Conservation (phyloP, 805 yeast genomes). For the Lipomyces starkeyi region DNA sequence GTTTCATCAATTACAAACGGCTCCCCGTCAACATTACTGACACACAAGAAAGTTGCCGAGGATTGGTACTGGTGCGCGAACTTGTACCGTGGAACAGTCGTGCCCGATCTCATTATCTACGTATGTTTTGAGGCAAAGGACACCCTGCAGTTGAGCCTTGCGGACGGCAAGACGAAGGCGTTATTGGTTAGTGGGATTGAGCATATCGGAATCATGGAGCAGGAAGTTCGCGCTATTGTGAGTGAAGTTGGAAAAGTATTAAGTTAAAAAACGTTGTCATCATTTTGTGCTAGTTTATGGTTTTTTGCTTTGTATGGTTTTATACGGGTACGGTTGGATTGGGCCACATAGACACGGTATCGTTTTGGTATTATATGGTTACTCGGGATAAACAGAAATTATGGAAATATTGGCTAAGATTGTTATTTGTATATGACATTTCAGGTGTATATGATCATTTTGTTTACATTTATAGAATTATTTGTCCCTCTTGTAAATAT, state of each 20-base stretch:
- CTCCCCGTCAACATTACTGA: background rate
- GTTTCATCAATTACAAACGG: conserved; percentile 1
- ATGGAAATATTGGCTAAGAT: too few relatives aligned
- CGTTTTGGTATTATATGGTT: too few relatives aligned
- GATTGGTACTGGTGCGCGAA: conserved; percentile 30
- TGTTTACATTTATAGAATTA: too few relatives aligned
- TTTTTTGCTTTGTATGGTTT: background rate
- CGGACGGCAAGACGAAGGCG: conserved; percentile 13
- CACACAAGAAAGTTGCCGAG: conserved; percentile 8
- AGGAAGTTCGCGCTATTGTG: conserved; percentile 16
- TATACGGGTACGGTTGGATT: too few relatives aligned
- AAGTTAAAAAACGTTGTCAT: background rate
- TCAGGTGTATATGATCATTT: too few relatives aligned
- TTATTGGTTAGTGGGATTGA: conserved; percentile 25
- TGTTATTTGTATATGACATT: too few relatives aligned
- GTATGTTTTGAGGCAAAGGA: conserved; percentile 15
- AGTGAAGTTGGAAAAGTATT: conserved; percentile 4
- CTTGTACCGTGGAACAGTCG: conserved; percentile 26
- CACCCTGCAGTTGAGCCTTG: conserved; percentile 4
- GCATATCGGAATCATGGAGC: conserved; percentile 23
- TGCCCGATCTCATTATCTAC: conserved; percentile 28
- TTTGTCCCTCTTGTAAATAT: too few relatives aligned
- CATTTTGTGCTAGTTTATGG: background rate
- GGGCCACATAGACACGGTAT: too few relatives aligned
- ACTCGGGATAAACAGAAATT: too few relatives aligned